Evolutionary conservation across 2,329 filamentous ascomycete species (phyloP).

Genomic region (Raffaelea ambrosiae): DNA sequence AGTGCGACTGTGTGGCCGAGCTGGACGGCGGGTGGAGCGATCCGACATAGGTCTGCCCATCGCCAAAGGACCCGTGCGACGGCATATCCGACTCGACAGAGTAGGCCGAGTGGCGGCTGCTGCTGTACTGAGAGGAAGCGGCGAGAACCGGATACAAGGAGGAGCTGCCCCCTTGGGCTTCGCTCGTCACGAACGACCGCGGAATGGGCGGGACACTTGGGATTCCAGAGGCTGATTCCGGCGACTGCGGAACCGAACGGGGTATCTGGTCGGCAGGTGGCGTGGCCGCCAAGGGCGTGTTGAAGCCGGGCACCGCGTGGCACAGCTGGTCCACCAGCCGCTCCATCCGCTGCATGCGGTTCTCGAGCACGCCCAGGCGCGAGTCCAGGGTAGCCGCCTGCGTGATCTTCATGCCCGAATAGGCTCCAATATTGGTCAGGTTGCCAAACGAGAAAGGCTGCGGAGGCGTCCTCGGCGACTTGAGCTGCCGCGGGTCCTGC

Average conservation of each 20-base stretch:
- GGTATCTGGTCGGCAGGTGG: conserved; percentile 15
- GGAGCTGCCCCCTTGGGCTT: background rate
- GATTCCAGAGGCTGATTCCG: background rate
- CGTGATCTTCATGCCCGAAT: conserved; percentile 45
- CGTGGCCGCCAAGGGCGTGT: conserved; percentile 19
- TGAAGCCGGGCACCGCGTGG: conserved; percentile 33
- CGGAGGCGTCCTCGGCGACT: background rate
- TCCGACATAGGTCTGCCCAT: conserved; percentile 35
- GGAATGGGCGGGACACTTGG: too few relatives aligned
- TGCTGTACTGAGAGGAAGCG: conserved; percentile 20
- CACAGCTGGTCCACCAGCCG: conserved; percentile 41
- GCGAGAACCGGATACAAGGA: background rate
- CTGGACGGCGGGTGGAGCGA: conserved; percentile 29
- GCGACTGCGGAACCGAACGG: conserved; percentile 14
- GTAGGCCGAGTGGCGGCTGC: conserved; percentile 31
- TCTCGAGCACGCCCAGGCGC: conserved; percentile 43
- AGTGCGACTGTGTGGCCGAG: conserved; percentile 18
- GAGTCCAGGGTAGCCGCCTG: conserved; percentile 45
- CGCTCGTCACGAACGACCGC: too few relatives aligned
- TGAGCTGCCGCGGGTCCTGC: background rate
- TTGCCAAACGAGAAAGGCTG: conserved; percentile 46
- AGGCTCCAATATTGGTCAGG: conserved; percentile 15
- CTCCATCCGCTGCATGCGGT: conserved; percentile 44
- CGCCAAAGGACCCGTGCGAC: conserved; percentile 35
- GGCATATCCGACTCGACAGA: conserved; percentile 17